These are phyloP conservation scores for Phytophthora meadii DNA, from an alignment of 352 stramenopile genomes.

Conservation along the genomic window DNA sequence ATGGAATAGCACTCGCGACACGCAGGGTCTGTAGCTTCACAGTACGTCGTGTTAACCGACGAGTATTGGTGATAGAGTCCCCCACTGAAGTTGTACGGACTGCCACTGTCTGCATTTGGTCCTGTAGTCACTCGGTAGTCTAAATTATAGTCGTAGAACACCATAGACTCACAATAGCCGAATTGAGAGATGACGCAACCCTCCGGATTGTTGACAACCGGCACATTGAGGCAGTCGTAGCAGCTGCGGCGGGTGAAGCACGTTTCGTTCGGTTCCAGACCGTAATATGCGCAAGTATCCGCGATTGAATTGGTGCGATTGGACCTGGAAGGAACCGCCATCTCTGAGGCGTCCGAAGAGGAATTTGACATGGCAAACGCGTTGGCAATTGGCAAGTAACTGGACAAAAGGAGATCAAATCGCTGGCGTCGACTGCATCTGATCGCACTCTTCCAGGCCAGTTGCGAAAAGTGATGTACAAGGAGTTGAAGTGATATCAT, in stretches of 20 bases:
- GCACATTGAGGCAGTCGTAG: constrained; percentile 67
- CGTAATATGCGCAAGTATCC: constrained; percentile 61
- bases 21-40: constrained; percentile 45
- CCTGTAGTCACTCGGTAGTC: constrained; percentile 48
- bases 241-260: constrained; percentile 59
- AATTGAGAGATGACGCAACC: constrained; percentile 54
- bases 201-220: constrained; percentile 39
- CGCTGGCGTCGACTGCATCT: constrained; percentile 22
- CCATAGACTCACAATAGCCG: constrained; percentile 57
- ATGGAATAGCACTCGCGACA: constrained; percentile 50
- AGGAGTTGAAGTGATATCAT: constrained; percentile 25
- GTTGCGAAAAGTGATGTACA: background rate
- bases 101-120: constrained; percentile 47
- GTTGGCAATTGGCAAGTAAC: constrained; percentile 3
- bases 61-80: constrained; percentile 58
- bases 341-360: constrained; percentile 1
- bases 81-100: constrained; percentile 44
- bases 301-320: constrained; percentile 20
- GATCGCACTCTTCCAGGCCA: constrained; percentile 9
- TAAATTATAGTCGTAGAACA: constrained; percentile 41
- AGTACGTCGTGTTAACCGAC: constrained; percentile 59
- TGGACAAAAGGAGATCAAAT: constrained; percentile 13
- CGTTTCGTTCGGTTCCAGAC: constrained; percentile 29
- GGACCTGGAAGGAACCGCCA: constrained; percentile 3
- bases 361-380: constrained; percentile 14